Evolutionary conservation across 768 basidiomycete genomes (phyloP), one percentile per base, ranked within the genome.

Genomic region (Lenzites betulinus): DNA sequence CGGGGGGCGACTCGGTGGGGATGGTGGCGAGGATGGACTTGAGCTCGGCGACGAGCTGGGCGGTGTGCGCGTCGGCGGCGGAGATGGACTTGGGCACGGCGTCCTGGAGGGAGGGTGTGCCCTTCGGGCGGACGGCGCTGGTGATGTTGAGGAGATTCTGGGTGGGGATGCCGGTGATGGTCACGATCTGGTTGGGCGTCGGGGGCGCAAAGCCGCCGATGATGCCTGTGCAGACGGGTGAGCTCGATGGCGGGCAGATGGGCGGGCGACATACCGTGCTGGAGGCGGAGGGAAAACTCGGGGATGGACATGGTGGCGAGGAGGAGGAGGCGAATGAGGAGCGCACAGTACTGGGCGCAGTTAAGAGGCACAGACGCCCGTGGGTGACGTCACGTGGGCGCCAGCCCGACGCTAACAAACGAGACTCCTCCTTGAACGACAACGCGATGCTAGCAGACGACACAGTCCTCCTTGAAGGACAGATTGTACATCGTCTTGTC

Each of bases 401-500:
- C 48, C 53, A 56, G 42, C 12, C 16, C 22, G 53, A 50, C 57
- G 54, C 51, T 54, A 54, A 56, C 49, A 62, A 43, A 28, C n/a
- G 22, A 25, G 6, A n/a, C 7, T 42, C 44, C 23, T 38, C 20
- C 7, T 42, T 35, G 51, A 42, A 20, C 36, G 1, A 30, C n/a
- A n/a, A n/a, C n/a, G n/a, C n/a, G n/a, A n/a, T n/a, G n/a, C n/a
- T n/a, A n/a, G n/a, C n/a, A n/a, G n/a, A n/a, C n/a, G 25, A 66
- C 50, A 78, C 95, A 97, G 70, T 97, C 95, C 71, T 97, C 95
- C 69, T 92, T 94, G 69, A 96, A 92, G 71, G 89, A 92, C 51
- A 95, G 74, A 73, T 90, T 93, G 75, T 94, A 95, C 92, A 95
- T 94, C 50, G 92, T 87, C 78, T 93, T 93, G 77, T 94, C 93